These are phyloP conservation scores for Stephania cephalantha DNA, from an alignment of 164 flowering plant genomes.

Conservation along the genomic window DNA sequence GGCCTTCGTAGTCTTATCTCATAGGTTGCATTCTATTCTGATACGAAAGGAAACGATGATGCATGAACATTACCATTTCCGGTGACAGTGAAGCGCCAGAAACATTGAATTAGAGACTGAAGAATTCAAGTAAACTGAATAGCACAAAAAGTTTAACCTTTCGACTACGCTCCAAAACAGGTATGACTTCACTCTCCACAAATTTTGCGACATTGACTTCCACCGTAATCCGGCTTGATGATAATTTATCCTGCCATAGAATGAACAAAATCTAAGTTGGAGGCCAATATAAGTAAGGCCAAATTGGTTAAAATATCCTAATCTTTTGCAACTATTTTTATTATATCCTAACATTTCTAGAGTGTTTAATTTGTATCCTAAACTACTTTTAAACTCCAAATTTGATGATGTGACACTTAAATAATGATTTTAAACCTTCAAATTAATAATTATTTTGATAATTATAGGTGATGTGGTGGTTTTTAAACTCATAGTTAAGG, in stretches of 20 bases:
- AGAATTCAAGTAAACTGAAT: background rate
- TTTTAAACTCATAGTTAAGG: too few relatives aligned
- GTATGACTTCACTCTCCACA: constrained; percentile 47
- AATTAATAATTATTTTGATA: too few relatives aligned
- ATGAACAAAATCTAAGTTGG: constrained; percentile 9
- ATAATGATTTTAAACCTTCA: too few relatives aligned
- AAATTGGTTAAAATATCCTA: too few relatives aligned
- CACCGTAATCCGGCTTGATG: constrained; percentile 37
- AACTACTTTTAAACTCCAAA: too few relatives aligned
- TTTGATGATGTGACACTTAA: too few relatives aligned
- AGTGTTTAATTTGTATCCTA: too few relatives aligned
- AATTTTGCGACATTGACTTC: constrained; percentile 44
- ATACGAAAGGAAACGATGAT: background rate
- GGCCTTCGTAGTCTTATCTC: background rate
- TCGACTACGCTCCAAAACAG: constrained; percentile 53
- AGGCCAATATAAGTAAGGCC: background rate
- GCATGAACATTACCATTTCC: background rate
- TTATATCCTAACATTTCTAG: too few relatives aligned
- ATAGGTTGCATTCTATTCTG: background rate
- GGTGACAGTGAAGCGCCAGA: background rate
- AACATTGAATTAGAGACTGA: background rate
- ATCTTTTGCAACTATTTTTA: too few relatives aligned
- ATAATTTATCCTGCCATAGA: constrained; percentile 52
- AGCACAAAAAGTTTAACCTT: constrained; percentile 36
- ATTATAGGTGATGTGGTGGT: too few relatives aligned